Conservation (phyloP, 352 stramenopile genomes). For the Globisporangium barbulae region DNA sequence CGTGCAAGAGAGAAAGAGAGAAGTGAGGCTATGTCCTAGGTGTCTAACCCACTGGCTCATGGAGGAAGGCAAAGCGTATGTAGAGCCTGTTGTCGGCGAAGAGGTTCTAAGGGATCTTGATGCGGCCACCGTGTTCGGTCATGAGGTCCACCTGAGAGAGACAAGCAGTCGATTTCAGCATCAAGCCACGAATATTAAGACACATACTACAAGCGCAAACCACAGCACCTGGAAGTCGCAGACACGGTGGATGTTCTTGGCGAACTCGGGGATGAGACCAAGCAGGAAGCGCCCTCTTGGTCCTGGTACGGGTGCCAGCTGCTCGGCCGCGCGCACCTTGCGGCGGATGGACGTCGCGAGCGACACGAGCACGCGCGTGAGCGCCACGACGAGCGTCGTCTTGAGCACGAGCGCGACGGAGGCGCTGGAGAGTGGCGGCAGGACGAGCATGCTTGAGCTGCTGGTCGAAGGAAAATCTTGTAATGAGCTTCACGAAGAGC, state of each 20-base stretch:
- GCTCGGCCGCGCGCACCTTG: conserved; percentile 13
- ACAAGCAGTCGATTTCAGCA: neutral
- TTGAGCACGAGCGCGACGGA: neutral
- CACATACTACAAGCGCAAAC: neutral
- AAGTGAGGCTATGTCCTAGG: too few species aligned
- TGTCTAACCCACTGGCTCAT: too few species aligned
- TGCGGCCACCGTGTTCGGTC: neutral
- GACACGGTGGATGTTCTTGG: conserved; percentile 13
- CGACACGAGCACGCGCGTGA: neutral
- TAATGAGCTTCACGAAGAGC: too few species aligned
- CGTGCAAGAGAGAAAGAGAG: too few species aligned
- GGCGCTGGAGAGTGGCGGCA: neutral
- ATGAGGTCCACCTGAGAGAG: neutral
- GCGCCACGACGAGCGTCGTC: neutral
- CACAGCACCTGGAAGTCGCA: conserved; percentile 15
- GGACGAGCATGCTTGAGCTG: neutral
- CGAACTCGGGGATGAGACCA: conserved; percentile 11
- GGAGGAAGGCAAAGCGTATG: neutral
- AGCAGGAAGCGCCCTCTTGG: conserved; percentile 9
- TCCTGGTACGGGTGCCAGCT: conserved; percentile 10
- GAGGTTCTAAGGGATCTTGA: neutral
- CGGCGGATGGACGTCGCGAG: neutral
- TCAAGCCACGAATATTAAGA: neutral
- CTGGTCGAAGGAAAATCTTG: too few species aligned
- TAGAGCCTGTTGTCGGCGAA: neutral